phyloP scores from a whole-genome alignment of 768 basidiomycete genomes.

The Hygrocybe coccinea region DNA sequence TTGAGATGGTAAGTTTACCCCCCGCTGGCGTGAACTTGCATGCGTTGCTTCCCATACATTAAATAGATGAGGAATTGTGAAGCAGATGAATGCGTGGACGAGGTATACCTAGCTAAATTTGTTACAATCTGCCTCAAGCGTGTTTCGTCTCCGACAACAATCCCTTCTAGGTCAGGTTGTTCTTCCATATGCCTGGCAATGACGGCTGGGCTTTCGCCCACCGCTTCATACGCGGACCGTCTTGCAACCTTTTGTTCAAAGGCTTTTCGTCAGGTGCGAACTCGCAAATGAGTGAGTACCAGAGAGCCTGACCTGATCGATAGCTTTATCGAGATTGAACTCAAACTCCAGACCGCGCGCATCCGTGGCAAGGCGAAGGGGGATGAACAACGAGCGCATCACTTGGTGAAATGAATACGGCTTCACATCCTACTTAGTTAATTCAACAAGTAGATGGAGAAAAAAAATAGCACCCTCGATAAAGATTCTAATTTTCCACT shows the following conservation, averaged over 20 bases:
- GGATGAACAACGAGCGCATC: slow-evolving; percentile 68
- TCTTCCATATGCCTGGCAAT: slow-evolving; percentile 41
- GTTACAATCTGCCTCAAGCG: slow-evolving; percentile 77
- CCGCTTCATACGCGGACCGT: slow-evolving; percentile 53
- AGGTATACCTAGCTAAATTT: slow-evolving; percentile 66
- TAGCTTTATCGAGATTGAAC: slow-evolving; percentile 61
- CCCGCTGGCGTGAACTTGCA: slow-evolving; percentile 75
- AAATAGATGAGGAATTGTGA: neutral
- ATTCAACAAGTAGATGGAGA: slow-evolving; percentile 2
- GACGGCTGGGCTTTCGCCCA: slow-evolving; percentile 44
- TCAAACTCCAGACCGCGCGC: slow-evolving; percentile 62
- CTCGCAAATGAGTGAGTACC: slow-evolving; percentile 9
- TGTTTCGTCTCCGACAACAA: slow-evolving; percentile 81
- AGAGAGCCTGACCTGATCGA: slow-evolving; percentile 51
- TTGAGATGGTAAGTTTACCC: slow-evolving; percentile 62
- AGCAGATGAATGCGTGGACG: slow-evolving; percentile 6
- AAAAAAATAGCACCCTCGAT: slow-evolving; percentile 37
- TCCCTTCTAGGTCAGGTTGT: slow-evolving; percentile 50
- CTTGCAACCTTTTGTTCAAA: slow-evolving; percentile 51
- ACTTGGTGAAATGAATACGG: slow-evolving; percentile 77
- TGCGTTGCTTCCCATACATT: slow-evolving; percentile 55
- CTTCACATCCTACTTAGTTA: slow-evolving; percentile 22
- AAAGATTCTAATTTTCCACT: slow-evolving; percentile 77
- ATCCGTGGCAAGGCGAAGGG: slow-evolving; percentile 62
- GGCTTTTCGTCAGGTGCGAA: no score